Conservation (phyloP, 1,139 yeast genomes). For the Oligophagozyma castellii region DNA sequence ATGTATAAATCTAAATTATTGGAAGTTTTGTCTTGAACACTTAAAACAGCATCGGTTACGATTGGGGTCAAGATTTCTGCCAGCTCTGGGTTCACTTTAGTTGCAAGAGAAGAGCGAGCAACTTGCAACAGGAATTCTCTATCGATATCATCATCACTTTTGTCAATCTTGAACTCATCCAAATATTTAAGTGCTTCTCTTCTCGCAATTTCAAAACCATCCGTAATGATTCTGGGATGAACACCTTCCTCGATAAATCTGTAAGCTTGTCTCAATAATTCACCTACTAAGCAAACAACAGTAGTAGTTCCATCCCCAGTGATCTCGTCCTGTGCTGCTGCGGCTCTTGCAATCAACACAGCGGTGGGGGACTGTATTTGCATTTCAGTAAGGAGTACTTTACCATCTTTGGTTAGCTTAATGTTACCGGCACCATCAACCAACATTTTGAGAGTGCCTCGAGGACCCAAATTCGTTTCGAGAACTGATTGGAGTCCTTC, state of each 20-base stretch:
- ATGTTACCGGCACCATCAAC: slow-evolving; percentile 96
- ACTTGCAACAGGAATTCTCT: slow-evolving; percentile 84
- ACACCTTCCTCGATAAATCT: slow-evolving; percentile 86
- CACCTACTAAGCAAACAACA: slow-evolving; percentile 89
- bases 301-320: slow-evolving; percentile 99
- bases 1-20: slow-evolving; percentile 74
- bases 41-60: slow-evolving; percentile 89
- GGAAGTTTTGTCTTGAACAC: slow-evolving; percentile 44
- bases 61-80: slow-evolving; percentile 79
- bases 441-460: slow-evolving; percentile 81
- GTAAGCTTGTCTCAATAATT: slow-evolving; percentile 86
- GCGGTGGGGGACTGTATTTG: slow-evolving; percentile 99
- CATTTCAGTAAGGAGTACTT: slow-evolving; percentile 87
- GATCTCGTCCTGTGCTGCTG: slow-evolving; percentile 96
- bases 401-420: slow-evolving; percentile 94
- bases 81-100: slow-evolving; percentile 68
- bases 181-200: slow-evolving; percentile 57
- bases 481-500: slow-evolving; percentile 91
- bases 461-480: slow-evolving; percentile 88
- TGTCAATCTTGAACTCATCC: slow-evolving; percentile 39
- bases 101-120: slow-evolving; percentile 76
- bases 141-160: slow-evolving; percentile 35
- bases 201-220: slow-evolving; percentile 88
- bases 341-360: slow-evolving; percentile 96
- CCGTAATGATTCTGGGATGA: slow-evolving; percentile 88